Conservation (phyloP, 116 monocot genomes). For the Dioscorea cayenensis region DNA sequence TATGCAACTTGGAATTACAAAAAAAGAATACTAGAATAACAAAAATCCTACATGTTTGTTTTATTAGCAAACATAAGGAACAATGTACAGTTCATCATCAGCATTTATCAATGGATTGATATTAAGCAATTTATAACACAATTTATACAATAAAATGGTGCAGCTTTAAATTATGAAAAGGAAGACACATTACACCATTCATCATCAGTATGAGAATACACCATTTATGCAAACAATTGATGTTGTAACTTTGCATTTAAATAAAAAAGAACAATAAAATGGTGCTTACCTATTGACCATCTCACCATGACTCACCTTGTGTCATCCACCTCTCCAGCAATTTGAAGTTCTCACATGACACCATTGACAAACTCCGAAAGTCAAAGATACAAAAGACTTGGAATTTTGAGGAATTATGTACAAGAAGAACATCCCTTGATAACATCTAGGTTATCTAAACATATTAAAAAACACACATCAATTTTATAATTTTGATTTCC, state of each 20-base stretch:
- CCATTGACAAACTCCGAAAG: constrained; percentile 30
- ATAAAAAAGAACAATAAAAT: not conserved
- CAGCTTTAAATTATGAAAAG: not conserved
- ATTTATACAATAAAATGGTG: not conserved
- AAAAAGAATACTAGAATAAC: too few relatives aligned
- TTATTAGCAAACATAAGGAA: too few relatives aligned
- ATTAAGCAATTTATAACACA: too few relatives aligned
- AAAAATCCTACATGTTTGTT: too few relatives aligned
- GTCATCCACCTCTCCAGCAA: constrained; percentile 57
- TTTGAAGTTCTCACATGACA: constrained; percentile 26
- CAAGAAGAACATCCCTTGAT: constrained; percentile 32
- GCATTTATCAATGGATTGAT: too few relatives aligned
- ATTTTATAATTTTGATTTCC: not conserved
- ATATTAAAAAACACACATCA: too few relatives aligned
- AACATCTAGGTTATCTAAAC: constrained; percentile 20
- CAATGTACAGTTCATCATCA: too few relatives aligned
- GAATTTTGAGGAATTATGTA: constrained; percentile 55
- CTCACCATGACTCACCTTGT: constrained; percentile 38
- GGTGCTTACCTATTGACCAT: constrained; percentile 33
- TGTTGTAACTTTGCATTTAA: too few relatives aligned
- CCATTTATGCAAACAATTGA: too few relatives aligned
- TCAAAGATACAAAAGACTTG: constrained; percentile 54
- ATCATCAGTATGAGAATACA: too few relatives aligned
- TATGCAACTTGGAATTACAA: too few relatives aligned
- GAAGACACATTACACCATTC: too few relatives aligned